Conservation (phyloP, 805 yeast species). For the Zygosaccharomyces lentus region DNA sequence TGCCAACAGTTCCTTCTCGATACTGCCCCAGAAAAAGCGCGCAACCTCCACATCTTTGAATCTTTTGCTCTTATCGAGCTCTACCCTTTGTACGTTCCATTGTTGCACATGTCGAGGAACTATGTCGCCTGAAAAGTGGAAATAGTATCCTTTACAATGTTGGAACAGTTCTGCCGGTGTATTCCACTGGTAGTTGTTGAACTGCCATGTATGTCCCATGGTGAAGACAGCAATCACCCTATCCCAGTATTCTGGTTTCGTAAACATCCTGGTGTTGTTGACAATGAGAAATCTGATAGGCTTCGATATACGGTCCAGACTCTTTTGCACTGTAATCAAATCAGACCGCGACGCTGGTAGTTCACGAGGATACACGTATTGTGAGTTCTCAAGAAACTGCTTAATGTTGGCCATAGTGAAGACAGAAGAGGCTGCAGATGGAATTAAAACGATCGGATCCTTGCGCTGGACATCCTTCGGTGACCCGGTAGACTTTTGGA, state of each 20-base stretch:
- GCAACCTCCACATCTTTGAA: slow-evolving; percentile 86
- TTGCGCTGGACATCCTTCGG: slow-evolving; percentile 25
- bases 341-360: slow-evolving; percentile 33
- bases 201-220: slow-evolving; percentile 98
- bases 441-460: slow-evolving; percentile 70
- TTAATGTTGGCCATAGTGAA: slow-evolving; percentile 62
- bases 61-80: slow-evolving; percentile 74
- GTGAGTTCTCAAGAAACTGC: slow-evolving; percentile 68
- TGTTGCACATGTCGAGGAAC: slow-evolving; percentile 69
- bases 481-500: slow-evolving; percentile 17
- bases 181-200: slow-evolving; percentile 77
- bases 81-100: slow-evolving; percentile 84
- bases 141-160: slow-evolving; percentile 75
- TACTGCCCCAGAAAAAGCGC: slow-evolving; percentile 76
- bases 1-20: slow-evolving; percentile 67
- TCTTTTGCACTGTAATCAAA: slow-evolving; percentile 31
- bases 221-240: slow-evolving; percentile 93
- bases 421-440: slow-evolving; percentile 76
- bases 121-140: slow-evolving; percentile 72
- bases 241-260: slow-evolving; percentile 97
- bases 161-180: slow-evolving; percentile 79
- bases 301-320: slow-evolving; percentile 30
- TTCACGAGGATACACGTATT: slow-evolving; percentile 50
- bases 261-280: slow-evolving; percentile 79
- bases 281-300: slow-evolving; percentile 55